Evolutionary conservation across 495 filamentous ascomycete genomes (phyloP).

Genomic region (Penicillium paradoxum): DNA sequence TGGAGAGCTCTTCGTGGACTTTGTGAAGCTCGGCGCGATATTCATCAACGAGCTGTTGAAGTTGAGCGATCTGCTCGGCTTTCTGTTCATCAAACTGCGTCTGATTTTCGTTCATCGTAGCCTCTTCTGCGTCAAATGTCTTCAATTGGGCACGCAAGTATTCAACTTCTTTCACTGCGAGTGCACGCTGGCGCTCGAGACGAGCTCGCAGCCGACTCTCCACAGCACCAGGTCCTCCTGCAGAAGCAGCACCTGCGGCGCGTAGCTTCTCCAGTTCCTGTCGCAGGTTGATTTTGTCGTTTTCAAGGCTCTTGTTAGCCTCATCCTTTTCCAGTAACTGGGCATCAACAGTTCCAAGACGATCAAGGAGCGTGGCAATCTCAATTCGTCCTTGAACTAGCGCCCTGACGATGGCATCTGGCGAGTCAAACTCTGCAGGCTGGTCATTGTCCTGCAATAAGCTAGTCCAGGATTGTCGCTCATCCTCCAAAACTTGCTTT

Average conservation of each 20-base stretch:
- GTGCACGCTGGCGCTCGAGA: constrained; percentile 75
- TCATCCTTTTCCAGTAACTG: constrained; percentile 78
- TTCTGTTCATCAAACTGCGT: constrained; percentile 70
- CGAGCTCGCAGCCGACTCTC: constrained; percentile 59
- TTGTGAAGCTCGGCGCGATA: constrained; percentile 80
- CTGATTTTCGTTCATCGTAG: constrained; percentile 69
- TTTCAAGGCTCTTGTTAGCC: constrained; percentile 65
- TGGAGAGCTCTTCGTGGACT: constrained; percentile 64
- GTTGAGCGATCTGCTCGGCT: constrained; percentile 65
- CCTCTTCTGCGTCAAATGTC: constrained; percentile 84
- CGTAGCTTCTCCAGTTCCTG: constrained; percentile 69
- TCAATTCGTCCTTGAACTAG: constrained; percentile 77
- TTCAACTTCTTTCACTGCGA: constrained; percentile 88
- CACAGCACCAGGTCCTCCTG: constrained; percentile 32
- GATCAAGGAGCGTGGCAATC: constrained; percentile 69
- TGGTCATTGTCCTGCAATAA: constrained; percentile 68
- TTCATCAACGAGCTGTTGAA: constrained; percentile 80
- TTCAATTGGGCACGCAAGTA: constrained; percentile 90
- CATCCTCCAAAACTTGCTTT: constrained; percentile 83
- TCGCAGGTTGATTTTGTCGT: constrained; percentile 53
- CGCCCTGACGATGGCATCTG: constrained; percentile 81
- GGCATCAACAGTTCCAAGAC: constrained; percentile 69
- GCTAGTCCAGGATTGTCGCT: constrained; percentile 77
- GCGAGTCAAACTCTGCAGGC: constrained; percentile 72
- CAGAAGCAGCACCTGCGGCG: constrained; percentile 24